phyloP scores from a whole-genome alignment of 139 green algal genomes.

The Asterochloris erici region DNA sequence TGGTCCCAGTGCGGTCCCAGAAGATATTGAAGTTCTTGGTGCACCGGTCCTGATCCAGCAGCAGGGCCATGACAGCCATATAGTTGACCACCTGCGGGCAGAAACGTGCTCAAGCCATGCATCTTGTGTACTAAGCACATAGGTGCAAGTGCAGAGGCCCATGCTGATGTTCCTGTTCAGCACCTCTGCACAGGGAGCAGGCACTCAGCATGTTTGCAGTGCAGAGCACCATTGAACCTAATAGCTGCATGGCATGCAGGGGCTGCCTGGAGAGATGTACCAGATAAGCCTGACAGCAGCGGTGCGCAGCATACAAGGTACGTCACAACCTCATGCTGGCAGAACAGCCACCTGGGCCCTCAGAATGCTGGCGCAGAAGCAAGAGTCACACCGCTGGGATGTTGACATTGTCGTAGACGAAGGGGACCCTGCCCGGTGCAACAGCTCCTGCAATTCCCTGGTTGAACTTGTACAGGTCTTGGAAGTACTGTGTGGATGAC shows the following conservation, averaged over 20 bases:
- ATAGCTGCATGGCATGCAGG: too few species aligned
- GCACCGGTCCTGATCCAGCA: slow-evolving; percentile 87
- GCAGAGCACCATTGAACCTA: too few species aligned
- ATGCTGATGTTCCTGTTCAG: too few species aligned
- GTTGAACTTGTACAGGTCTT: slow-evolving; percentile 49
- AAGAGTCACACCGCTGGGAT: slow-evolving; percentile 51
- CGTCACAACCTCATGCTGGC: too few species aligned
- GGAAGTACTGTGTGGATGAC: slow-evolving; percentile 33
- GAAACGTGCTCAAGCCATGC: not conserved
- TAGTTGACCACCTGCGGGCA: slow-evolving; percentile 61
- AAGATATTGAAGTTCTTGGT: slow-evolving; percentile 93
- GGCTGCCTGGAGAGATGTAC: too few species aligned
- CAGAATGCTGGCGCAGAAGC: too few species aligned
- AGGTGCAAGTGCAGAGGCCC: too few species aligned
- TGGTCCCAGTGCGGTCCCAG: slow-evolving; percentile 39
- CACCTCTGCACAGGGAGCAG: not conserved
- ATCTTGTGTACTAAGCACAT: too few species aligned
- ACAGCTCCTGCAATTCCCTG: slow-evolving; percentile 57
- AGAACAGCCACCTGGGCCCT: too few species aligned
- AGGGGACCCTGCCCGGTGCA: slow-evolving; percentile 29
- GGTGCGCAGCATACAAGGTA: too few species aligned
- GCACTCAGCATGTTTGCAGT: not conserved
- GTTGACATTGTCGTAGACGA: slow-evolving; percentile 71
- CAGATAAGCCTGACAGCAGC: too few species aligned
- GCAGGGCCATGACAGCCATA: slow-evolving; percentile 69